Evolutionary conservation across 441 rosid genomes (phyloP), one percentile per base, ranked within the genome.

Genomic region (Euphorbia schlechtendalii): DNA sequence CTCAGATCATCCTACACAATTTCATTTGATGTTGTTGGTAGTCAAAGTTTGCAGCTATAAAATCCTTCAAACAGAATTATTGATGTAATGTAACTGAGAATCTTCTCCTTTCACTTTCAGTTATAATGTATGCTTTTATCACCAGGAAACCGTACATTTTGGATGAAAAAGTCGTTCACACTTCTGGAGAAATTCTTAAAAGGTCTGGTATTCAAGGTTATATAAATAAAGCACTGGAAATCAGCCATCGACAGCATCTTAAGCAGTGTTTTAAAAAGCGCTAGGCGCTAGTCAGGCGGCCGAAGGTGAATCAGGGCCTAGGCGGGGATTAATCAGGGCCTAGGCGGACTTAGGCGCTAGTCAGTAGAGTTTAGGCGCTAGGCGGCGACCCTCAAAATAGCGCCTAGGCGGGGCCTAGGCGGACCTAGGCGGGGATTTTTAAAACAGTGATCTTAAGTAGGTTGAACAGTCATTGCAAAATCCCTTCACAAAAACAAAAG

Each of bases 61-160:
- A 46, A 17, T 60, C 34, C 3, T 40, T 32, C 34, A 2, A 32
- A 32, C 6, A 32, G 34, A 32, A 15, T 58, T 27, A 52, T 54
- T 57, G 62, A n/a, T n/a, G n/a, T n/a, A n/a, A 59, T 40, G 40
- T 38, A 12, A 17, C n/a, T 6, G 38, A 36, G 67, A 40, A 52
- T 30, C 70, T 58, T 22, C 32, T 8, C 32, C 20, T 58, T 8
- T 59, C 41, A 28, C 46, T 60, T 43, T 43, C 62, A 41, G 55
- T 51, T 27, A 43, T 7, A 13, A 60, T 7, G 30, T 38, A 52
- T 15, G 20, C 65, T 3, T 25, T 51, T 46, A 32, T 48, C 58
- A 48, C 56, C 28, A 49, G 38, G 5, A 15, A 48, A 24, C 63
- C 49, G 30, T 27, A 55, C 18, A 15, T 52, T 11, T 61, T 53